Percentiles rank a stretch among this genome's conserved stretches.
These are phyloP conservation scores for Xerophyta viscosa DNA, from an alignment of 106 monocot genomes.

Conservation along the genomic window DNA sequence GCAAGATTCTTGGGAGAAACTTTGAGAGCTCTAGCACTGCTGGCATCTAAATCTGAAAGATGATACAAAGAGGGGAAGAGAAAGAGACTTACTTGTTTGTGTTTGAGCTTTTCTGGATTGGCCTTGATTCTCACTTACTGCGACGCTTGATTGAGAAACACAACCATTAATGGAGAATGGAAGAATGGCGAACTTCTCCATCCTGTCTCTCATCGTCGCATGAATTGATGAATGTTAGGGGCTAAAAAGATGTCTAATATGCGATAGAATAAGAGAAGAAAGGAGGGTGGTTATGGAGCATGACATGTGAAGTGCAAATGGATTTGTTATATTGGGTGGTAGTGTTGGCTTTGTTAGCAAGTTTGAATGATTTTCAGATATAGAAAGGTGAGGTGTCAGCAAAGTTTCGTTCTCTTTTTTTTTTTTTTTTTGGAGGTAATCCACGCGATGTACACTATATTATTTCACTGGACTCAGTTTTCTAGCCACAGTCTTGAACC, in stretches of 20 bases:
- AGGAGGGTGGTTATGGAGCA: background rate
- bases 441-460: too few relatives aligned
- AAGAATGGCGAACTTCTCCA: conserved; percentile 52
- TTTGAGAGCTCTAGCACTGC: too few relatives aligned
- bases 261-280: background rate
- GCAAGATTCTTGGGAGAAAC: too few relatives aligned
- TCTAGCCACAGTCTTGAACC: too few relatives aligned
- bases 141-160: conserved; percentile 62
- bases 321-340: conserved; percentile 17
- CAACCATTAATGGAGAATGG: conserved; percentile 78
- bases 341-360: conserved; percentile 40
- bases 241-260: too few relatives aligned
- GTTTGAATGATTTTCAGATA: conserved; percentile 17
- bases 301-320: conserved; percentile 6
- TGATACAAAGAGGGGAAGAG: too few relatives aligned
- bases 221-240: too few relatives aligned
- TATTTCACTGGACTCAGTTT: too few relatives aligned
- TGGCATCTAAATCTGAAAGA: too few relatives aligned
- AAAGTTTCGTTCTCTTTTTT: too few relatives aligned
- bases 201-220: conserved; percentile 21
- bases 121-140: conserved; percentile 19
- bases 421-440: too few relatives aligned
- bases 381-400: too few relatives aligned
- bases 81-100: conserved; percentile 12
- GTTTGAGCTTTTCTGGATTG: conserved; percentile 21